Percentiles rank a stretch among this genome's conserved stretches.
phyloP scores from a whole-genome alignment of 148 eudicot species.

The Diospyros kaki region DNA sequence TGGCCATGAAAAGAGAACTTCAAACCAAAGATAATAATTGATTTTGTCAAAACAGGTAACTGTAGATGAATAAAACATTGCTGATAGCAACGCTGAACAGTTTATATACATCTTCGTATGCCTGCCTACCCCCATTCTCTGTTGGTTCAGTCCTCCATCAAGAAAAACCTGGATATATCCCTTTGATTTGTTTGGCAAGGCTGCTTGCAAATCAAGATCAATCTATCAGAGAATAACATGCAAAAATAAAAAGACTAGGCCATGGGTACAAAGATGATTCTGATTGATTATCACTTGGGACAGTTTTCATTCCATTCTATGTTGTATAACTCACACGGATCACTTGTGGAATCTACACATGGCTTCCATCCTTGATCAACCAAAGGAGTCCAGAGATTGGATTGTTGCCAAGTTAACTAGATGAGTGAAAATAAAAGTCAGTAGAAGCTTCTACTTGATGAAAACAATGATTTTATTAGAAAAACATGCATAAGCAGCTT shows the following conservation, averaged over 20 bases:
- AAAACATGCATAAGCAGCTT: not conserved
- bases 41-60: slow-evolving; percentile 9
- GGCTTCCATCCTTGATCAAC: slow-evolving; percentile 85
- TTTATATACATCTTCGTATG: slow-evolving; percentile 1
- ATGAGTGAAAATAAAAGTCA: slow-evolving; percentile 8
- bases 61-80: not conserved
- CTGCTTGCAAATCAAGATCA: slow-evolving; percentile 33
- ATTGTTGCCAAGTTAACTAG: slow-evolving; percentile 60
- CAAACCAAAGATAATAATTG: not conserved
- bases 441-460: not conserved
- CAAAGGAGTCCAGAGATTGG: slow-evolving; percentile 80
- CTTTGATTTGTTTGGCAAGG: slow-evolving; percentile 59
- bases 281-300: not conserved
- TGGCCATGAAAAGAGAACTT: slow-evolving; percentile 9
- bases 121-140: slow-evolving; percentile 93
- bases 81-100: not conserved
- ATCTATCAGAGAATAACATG: slow-evolving; percentile 17
- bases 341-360: slow-evolving; percentile 35
- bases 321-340: slow-evolving; percentile 44
- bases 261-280: not conserved
- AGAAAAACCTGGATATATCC: slow-evolving; percentile 94
- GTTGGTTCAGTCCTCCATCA: slow-evolving; percentile 97
- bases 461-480: not conserved
- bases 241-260: not conserved
- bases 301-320: not conserved